A percentile compares a stretch with the other conserved stretches of the same genome.
These are phyloP conservation scores for Wickerhamiella alocasiicola DNA, from an alignment of 805 yeast species.

Conservation along the genomic window DNA sequence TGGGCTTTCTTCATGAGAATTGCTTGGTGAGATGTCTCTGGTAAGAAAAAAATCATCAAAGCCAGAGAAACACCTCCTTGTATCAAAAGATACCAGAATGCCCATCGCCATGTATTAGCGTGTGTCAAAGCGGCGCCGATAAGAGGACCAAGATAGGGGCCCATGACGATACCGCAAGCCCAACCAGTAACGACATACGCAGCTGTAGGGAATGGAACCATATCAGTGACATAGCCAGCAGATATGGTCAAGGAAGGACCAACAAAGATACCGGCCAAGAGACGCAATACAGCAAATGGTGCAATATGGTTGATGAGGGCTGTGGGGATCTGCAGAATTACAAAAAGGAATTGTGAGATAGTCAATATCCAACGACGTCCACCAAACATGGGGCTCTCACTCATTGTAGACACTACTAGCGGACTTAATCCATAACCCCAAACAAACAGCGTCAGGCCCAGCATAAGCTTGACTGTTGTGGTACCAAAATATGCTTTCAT, in stretches of 20 bases:
- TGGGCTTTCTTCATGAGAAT: conserved; percentile 37
- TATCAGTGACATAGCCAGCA: conserved; percentile 45
- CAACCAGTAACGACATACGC: conserved; percentile 40
- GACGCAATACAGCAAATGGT: conserved; percentile 38
- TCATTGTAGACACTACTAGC: conserved; percentile 41
- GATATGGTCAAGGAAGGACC: conserved; percentile 48
- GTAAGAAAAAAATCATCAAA: conserved; percentile 31
- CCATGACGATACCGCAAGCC: conserved; percentile 43
- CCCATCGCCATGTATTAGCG: conserved; percentile 41
- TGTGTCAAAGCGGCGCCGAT: conserved; percentile 40
- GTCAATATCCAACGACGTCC: conserved; percentile 41
- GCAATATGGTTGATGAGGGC: conserved; percentile 41
- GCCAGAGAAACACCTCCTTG: conserved; percentile 29
- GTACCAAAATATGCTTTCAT: conserved; percentile 36
- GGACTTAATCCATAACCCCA: conserved; percentile 56
- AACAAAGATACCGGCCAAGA: conserved; percentile 43
- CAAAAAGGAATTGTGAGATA: conserved; percentile 35
- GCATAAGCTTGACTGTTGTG: conserved; percentile 33
- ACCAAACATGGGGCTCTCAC: conserved; percentile 34
- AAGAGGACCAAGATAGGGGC: conserved; percentile 46
- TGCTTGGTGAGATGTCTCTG: conserved; percentile 38
- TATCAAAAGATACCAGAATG: conserved; percentile 40
- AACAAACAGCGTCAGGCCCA: too few species aligned
- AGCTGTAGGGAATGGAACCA: conserved; percentile 31
- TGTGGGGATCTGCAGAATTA: conserved; percentile 43